phyloP scores from a whole-genome alignment of 257 asterid genomes.

The Pogostemon cablin region DNA sequence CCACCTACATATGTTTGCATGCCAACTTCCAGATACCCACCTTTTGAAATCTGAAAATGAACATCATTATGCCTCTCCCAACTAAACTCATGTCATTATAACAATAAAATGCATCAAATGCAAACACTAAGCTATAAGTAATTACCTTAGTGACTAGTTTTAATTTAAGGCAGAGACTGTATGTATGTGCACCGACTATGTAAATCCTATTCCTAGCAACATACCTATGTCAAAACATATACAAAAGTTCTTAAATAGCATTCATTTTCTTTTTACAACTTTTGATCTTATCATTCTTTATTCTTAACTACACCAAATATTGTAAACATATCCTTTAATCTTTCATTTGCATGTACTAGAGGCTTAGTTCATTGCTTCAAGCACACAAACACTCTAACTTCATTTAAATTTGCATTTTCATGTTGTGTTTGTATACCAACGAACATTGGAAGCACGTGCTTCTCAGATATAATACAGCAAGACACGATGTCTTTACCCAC shows the following conservation, averaged over 20 bases:
- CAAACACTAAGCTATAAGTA: background rate
- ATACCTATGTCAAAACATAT: constrained; percentile 50
- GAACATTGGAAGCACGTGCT: too few relatives aligned
- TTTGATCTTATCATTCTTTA: background rate
- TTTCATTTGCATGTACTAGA: too few relatives aligned
- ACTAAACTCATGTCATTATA: background rate
- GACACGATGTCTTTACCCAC: too few relatives aligned
- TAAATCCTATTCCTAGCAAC: constrained; percentile 82
- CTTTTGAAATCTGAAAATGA: constrained; percentile 67
- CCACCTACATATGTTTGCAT: constrained; percentile 97
- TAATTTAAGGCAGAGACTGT: constrained; percentile 90
- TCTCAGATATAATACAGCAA: too few relatives aligned
- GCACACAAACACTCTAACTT: too few relatives aligned
- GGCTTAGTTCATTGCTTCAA: too few relatives aligned
- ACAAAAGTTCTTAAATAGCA: background rate
- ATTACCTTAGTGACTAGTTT: constrained; percentile 66
- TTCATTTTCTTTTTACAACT: constrained; percentile 7
- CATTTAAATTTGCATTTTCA: too few relatives aligned
- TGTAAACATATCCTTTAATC: background rate
- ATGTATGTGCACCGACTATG: constrained; percentile 96
- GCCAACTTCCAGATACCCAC: constrained; percentile 92
- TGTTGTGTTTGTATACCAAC: too few relatives aligned
- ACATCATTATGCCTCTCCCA: background rate
- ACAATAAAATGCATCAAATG: background rate
- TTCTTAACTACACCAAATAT: background rate